A percentile compares a stretch with the other conserved stretches of the same genome.
These are phyloP conservation scores for Candida maris DNA, from an alignment of 805 yeast genomes.

Conservation along the genomic window DNA sequence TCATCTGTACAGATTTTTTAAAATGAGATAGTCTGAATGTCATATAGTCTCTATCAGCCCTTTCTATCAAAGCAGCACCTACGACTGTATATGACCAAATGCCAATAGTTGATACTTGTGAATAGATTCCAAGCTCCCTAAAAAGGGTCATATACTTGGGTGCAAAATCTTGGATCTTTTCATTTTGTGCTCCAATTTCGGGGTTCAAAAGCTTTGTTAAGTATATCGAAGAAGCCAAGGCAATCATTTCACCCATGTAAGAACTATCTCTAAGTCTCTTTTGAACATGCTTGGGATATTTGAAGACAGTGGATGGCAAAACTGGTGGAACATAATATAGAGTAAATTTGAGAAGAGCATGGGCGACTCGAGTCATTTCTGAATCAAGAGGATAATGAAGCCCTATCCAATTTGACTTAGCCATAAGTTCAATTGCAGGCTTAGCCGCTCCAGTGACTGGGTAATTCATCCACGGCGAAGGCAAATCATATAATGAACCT, in stretches of 20 bases:
- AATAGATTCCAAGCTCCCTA: conserved; percentile 8
- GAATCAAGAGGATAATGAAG: conserved; percentile 13
- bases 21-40: conserved; percentile 9
- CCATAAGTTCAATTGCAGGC: conserved; percentile 33
- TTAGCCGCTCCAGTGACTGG: conserved; percentile 38
- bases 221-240: conserved; percentile 9
- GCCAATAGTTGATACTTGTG: conserved; percentile 5
- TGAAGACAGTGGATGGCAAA: conserved; percentile 11
- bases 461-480: conserved; percentile 36
- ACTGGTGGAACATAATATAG: conserved; percentile 14
- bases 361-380: conserved; percentile 4
- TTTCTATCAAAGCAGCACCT: conserved; percentile 11
- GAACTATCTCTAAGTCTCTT: conserved; percentile 16
- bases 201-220: conserved; percentile 12
- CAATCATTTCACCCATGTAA: conserved; percentile 8
- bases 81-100: conserved; percentile 17
- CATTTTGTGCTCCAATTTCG: conserved; percentile 2
- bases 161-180: conserved; percentile 6
- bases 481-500: conserved; percentile 31
- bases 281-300: conserved; percentile 14
- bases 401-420: conserved; percentile 35
- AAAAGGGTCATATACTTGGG: conserved; percentile 1
- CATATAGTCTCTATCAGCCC: conserved; percentile 8
- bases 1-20: conserved; percentile 7
- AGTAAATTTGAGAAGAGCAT: conserved; percentile 6